phyloP scores from a whole-genome alignment of 345 rosid genomes.

The Corchorus olitorius region DNA sequence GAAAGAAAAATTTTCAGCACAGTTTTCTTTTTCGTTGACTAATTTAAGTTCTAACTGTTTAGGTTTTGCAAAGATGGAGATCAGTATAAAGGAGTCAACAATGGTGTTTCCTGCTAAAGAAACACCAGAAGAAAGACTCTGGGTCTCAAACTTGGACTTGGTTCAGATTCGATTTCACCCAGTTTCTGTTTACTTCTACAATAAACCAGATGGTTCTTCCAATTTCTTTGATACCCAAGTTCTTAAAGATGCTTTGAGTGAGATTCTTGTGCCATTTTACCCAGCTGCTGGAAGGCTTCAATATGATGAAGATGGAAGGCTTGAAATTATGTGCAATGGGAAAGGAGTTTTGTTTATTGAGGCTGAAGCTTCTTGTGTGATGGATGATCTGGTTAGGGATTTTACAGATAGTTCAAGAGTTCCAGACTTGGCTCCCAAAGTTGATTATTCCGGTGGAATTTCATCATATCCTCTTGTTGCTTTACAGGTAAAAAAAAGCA shows the following conservation, averaged over 20 bases:
- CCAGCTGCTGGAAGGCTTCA: slow-evolving; percentile 34
- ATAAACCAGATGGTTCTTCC: slow-evolving; percentile 1
- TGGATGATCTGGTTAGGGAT: slow-evolving; percentile 30
- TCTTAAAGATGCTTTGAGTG: slow-evolving; percentile 30
- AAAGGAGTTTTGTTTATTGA: slow-evolving; percentile 29
- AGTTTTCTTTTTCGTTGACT: no score
- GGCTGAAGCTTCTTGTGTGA: slow-evolving; percentile 26
- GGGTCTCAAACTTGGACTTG: slow-evolving; percentile 32
- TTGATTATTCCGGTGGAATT: slow-evolving; percentile 23
- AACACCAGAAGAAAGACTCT: slow-evolving; percentile 21
- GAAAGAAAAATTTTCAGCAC: no score
- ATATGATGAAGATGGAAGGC: slow-evolving; percentile 26
- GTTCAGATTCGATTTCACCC: not conserved
- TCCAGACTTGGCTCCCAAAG: slow-evolving; percentile 17
- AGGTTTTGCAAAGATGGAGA: not conserved
- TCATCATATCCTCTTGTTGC: slow-evolving; percentile 29
- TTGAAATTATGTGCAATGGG: slow-evolving; percentile 31
- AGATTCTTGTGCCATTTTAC: slow-evolving; percentile 32
- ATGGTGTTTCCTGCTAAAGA: slow-evolving; percentile 26
- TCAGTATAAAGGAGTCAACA: slow-evolving; percentile 14
- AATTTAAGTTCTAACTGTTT: no score
- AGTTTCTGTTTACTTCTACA: slow-evolving; percentile 20
- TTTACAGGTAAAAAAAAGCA: slow-evolving; percentile 25
- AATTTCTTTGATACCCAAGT: slow-evolving; percentile 18
- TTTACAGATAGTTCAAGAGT: slow-evolving; percentile 11